Conservation (phyloP, 1,284 basidiomycete genomes). For the Marasmius tenuissimus region DNA sequence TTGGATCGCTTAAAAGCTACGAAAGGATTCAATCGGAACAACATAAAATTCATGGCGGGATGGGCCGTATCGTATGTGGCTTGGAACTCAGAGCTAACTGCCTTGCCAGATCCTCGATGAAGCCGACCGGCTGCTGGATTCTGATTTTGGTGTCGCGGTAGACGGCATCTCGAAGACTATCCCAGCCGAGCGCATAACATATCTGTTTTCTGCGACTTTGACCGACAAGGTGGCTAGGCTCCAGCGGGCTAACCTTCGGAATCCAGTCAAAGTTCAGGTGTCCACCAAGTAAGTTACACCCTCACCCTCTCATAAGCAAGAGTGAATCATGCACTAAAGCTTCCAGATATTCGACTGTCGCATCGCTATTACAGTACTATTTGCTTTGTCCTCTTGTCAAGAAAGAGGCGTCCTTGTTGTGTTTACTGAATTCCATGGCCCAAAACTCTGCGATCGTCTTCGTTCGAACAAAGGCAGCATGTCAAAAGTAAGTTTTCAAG, state of each 20-base stretch:
- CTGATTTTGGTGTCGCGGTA: conserved; percentile 96
- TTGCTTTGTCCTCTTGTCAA: conserved; percentile 90
- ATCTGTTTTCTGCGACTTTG: conserved; percentile 98
- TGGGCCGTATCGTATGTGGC: conserved; percentile 35
- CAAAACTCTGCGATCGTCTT: conserved; percentile 96
- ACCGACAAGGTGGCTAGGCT: conserved; percentile 98
- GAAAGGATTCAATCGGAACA: conserved; percentile 92
- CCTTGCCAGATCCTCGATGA: conserved; percentile 87
- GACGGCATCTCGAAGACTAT: conserved; percentile 97
- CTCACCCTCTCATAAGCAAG: background rate
- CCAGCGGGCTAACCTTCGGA: conserved; percentile 90
- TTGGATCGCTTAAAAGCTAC: conserved; percentile 97
- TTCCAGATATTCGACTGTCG: conserved; percentile 91
- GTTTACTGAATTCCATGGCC: conserved; percentile 86
- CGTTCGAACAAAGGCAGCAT: conserved; percentile 93
- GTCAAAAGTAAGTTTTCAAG: conserved; percentile 63
- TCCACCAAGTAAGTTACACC: conserved; percentile 73
- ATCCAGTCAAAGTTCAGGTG: conserved; percentile 92
- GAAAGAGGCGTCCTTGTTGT: conserved; percentile 91
- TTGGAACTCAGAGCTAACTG: background rate
- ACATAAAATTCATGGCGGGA: conserved; percentile 84
- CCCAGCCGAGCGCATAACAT: conserved; percentile 93
- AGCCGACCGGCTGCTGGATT: conserved; percentile 93
- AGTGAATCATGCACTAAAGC: conserved; percentile 3
- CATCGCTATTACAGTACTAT: conserved; percentile 94